phyloP scores from a whole-genome alignment of 2,329 filamentous ascomycete species.

The Beauveria sp. region DNA sequence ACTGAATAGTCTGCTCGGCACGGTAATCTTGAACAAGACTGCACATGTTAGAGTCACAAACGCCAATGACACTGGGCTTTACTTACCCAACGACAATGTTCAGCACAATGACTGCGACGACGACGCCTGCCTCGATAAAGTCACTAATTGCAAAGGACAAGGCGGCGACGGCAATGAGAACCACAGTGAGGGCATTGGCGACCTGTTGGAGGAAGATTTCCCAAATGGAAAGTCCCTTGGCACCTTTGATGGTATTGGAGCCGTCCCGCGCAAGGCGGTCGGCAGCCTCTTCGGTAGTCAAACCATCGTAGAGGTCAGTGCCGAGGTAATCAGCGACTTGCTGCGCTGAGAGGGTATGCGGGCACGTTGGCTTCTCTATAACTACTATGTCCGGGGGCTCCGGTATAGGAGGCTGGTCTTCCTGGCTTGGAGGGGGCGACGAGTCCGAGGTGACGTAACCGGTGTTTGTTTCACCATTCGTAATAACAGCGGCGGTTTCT shows the following conservation, averaged over 20 bases:
- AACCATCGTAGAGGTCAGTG: constrained; percentile 48
- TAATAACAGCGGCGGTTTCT: constrained; percentile 29
- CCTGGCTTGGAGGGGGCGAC: constrained; percentile 26
- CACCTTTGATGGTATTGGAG: constrained; percentile 62
- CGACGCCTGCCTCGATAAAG: constrained; percentile 56
- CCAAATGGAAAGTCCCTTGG: constrained; percentile 65
- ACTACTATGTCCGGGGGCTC: constrained; percentile 26
- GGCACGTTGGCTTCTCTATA: constrained; percentile 28
- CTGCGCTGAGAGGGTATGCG: constrained; percentile 29
- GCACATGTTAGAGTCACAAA: not conserved
- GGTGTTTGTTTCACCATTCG: constrained; percentile 35
- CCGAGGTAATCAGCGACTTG: constrained; percentile 30
- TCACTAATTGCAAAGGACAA: constrained; percentile 58
- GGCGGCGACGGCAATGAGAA: constrained; percentile 68
- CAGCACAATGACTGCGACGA: constrained; percentile 56
- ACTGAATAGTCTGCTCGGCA: constrained; percentile 56
- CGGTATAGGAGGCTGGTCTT: constrained; percentile 34
- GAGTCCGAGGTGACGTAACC: constrained; percentile 28
- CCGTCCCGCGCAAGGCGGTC: constrained; percentile 59
- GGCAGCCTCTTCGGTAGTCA: constrained; percentile 55
- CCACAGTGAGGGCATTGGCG: constrained; percentile 68
- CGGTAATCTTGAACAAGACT: constrained; percentile 54
- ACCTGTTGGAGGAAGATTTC: constrained; percentile 71
- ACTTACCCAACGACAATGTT: constrained; percentile 58
- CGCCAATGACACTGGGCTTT: too few relatives aligned